These are phyloP conservation scores for Ambrosiella beaveri DNA, from an alignment of 2,329 filamentous ascomycete species.

Conservation along the genomic window DNA sequence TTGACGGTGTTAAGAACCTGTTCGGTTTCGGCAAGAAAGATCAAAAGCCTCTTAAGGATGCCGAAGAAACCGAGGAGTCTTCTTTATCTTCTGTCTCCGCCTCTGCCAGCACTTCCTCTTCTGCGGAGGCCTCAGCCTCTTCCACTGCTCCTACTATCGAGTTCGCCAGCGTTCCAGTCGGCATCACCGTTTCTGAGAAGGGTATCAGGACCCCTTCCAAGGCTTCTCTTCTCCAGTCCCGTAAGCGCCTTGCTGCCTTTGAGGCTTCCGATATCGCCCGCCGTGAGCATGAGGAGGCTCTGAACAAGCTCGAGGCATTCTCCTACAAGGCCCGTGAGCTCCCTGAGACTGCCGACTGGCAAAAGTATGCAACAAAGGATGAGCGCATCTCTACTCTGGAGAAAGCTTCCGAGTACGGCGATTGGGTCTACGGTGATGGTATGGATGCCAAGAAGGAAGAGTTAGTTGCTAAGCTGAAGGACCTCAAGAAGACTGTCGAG, in stretches of 20 bases:
- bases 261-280: conserved; percentile 70
- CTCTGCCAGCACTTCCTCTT: conserved; percentile 28
- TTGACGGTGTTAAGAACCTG: conserved; percentile 89
- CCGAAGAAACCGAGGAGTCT: conserved; percentile 25
- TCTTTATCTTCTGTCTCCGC: conserved; percentile 16
- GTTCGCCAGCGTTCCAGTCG: conserved; percentile 35
- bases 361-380: conserved; percentile 49
- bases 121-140: conserved; percentile 31
- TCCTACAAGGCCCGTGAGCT: conserved; percentile 81
- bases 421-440: conserved; percentile 85
- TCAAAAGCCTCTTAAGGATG: conserved; percentile 54
- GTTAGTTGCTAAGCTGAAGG: conserved; percentile 59
- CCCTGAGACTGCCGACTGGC: conserved; percentile 59
- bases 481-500: conserved; percentile 57
- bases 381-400: conserved; percentile 50
- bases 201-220: conserved; percentile 34
- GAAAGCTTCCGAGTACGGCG: conserved; percentile 51
- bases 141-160: conserved; percentile 42
- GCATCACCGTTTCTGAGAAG: conserved; percentile 30
- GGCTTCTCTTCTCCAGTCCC: conserved; percentile 32
- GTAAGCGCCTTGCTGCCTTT: conserved; percentile 65
- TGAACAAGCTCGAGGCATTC: conserved; percentile 86
- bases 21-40: conserved; percentile 89
- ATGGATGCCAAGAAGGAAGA: conserved; percentile 56
- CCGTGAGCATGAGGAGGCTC: conserved; percentile 59